A percentile compares a stretch with the other conserved stretches of the same genome.
Conservation (phyloP, 352 stramenopile species). For the Globisporangium cederbergense region DNA sequence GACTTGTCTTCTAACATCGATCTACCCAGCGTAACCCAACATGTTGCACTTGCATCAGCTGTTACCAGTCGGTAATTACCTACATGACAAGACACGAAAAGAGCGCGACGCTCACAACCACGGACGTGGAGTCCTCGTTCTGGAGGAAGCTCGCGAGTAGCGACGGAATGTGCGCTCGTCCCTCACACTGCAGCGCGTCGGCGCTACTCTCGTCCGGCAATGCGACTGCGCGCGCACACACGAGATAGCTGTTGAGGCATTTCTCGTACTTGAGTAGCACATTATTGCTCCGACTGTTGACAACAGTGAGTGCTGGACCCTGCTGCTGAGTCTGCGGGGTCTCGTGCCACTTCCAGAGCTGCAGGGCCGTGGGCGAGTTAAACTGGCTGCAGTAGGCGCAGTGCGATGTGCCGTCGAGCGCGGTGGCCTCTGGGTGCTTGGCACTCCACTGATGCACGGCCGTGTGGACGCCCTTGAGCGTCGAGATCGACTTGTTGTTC, state of each 20-base stretch:
- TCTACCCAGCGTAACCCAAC: background rate
- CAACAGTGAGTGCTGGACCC: slow-evolving; percentile 12
- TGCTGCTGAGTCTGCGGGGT: background rate
- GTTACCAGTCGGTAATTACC: background rate
- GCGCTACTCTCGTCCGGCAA: background rate
- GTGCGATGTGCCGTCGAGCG: slow-evolving; percentile 3
- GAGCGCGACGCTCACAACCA: slow-evolving; percentile 9
- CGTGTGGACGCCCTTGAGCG: slow-evolving; percentile 10
- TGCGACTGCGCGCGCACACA: background rate
- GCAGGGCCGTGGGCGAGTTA: slow-evolving; percentile 3
- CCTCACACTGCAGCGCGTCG: slow-evolving; percentile 1
- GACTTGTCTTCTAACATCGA: background rate
- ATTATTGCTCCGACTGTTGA: background rate
- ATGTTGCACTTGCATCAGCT: background rate
- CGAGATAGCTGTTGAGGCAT: slow-evolving; percentile 19
- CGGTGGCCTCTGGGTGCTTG: background rate
- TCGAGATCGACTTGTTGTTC: slow-evolving; percentile 16
- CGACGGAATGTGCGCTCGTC: slow-evolving; percentile 11
- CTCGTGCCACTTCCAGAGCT: slow-evolving; percentile 16
- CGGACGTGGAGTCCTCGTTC: slow-evolving; percentile 15
- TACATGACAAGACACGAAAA: slow-evolving; percentile 15
- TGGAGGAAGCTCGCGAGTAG: slow-evolving; percentile 20
- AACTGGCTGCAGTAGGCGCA: slow-evolving; percentile 19
- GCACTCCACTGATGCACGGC: slow-evolving; percentile 16
- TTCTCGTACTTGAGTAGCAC: slow-evolving; percentile 8